phyloP scores from a whole-genome alignment of 2,329 filamentous ascomycete species.

The Geosmithia flava region DNA sequence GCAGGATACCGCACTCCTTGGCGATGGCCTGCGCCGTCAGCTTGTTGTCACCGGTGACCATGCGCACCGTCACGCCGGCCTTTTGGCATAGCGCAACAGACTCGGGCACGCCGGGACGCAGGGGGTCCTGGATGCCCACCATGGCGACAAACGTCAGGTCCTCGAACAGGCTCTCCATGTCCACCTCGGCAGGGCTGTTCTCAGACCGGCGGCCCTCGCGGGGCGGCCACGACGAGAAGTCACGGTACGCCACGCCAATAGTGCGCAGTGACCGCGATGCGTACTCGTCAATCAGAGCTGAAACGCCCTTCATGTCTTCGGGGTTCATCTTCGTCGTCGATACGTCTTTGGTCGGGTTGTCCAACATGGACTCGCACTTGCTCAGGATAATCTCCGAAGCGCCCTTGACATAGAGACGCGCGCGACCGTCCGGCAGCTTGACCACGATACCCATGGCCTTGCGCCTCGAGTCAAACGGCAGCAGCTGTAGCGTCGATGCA shows the following conservation, averaged over 20 bases:
- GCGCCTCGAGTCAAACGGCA: constrained; percentile 64
- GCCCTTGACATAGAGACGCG: constrained; percentile 49
- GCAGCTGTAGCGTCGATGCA: constrained; percentile 47
- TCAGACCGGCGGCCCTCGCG: constrained; percentile 41
- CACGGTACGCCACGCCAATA: constrained; percentile 72
- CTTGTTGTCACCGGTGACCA: constrained; percentile 79
- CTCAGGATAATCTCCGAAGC: constrained; percentile 51
- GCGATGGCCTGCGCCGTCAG: constrained; percentile 71
- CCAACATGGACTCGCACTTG: constrained; percentile 39
- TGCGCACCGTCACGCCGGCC: constrained; percentile 68
- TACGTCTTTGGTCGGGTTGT: constrained; percentile 30
- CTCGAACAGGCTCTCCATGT: constrained; percentile 54
- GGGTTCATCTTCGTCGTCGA: constrained; percentile 28
- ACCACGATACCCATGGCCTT: constrained; percentile 59
- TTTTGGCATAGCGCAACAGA: constrained; percentile 62
- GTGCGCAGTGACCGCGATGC: constrained; percentile 71
- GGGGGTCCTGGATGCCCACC: constrained; percentile 72
- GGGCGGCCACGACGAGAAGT: constrained; percentile 79
- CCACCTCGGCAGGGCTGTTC: constrained; percentile 44
- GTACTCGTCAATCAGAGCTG: constrained; percentile 61
- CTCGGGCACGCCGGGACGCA: constrained; percentile 61
- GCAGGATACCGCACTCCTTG: constrained; percentile 64
- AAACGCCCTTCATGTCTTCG: constrained; percentile 40
- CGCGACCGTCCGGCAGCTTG: constrained; percentile 34
- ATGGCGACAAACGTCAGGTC: constrained; percentile 58